phyloP scores from a whole-genome alignment of 352 stramenopile genomes.

The Pythium scleroteichum region DNA sequence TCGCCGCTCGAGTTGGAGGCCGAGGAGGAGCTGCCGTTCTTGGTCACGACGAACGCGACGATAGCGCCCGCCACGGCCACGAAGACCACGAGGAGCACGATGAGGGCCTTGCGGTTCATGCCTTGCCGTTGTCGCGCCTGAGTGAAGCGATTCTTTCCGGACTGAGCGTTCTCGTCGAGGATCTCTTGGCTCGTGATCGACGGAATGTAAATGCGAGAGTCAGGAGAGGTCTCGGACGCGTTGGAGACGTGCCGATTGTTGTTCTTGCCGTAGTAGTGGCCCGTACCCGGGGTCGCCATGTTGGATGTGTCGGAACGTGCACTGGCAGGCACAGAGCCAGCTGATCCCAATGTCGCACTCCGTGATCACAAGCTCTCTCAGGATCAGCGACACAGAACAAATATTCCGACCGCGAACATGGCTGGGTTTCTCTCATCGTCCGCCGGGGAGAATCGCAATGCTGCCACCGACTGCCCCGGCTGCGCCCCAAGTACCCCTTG shows the following conservation, averaged over 20 bases:
- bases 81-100: constrained; percentile 20
- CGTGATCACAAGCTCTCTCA: background rate
- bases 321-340: constrained; percentile 1
- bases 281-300: constrained; percentile 20
- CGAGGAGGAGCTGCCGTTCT: constrained; percentile 13
- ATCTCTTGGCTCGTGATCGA: constrained; percentile 33
- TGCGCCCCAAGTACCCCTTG: background rate
- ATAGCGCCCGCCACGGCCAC: constrained; percentile 19
- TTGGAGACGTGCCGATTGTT: constrained; percentile 5
- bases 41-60: constrained; percentile 24
- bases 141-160: constrained; percentile 15
- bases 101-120: constrained; percentile 22
- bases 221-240: constrained; percentile 14
- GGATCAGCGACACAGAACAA: background rate
- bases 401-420: background rate
- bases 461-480: background rate
- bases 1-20: constrained; percentile 24
- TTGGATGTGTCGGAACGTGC: background rate
- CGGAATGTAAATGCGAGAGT: constrained; percentile 29
- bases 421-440: too few species aligned
- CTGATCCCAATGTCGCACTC: background rate
- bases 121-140: background rate
- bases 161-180: constrained; percentile 28
- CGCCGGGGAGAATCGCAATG: background rate
- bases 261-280: constrained; percentile 13